Evolutionary conservation across 163 green algal species (phyloP).

Genomic region (Scenedesmus sp.): DNA sequence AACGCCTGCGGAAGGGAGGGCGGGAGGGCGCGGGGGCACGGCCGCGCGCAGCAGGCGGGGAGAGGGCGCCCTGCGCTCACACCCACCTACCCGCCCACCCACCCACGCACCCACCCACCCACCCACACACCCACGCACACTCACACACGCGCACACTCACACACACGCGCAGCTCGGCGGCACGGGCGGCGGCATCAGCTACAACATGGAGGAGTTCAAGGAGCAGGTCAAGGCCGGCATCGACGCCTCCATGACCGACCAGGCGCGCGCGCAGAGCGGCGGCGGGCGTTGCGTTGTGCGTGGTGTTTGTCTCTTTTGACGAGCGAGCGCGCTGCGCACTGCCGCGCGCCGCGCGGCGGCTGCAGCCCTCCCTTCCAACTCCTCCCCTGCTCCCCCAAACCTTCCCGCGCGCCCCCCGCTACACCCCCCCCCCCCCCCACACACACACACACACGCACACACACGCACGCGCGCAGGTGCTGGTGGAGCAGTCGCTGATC

Average conservation of each 20-base stretch:
- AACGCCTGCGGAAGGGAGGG: too few species aligned
- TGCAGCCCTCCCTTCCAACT: too few species aligned
- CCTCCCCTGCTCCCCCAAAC: too few species aligned
- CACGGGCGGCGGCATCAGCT: slow-evolving; percentile 95
- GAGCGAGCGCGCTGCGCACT: not conserved
- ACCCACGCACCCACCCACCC: too few species aligned
- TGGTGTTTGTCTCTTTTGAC: not conserved
- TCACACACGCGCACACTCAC: too few species aligned
- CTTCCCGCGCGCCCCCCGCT: too few species aligned
- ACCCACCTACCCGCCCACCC: too few species aligned
- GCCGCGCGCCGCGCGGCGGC: too few species aligned
- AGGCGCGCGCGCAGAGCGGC: slow-evolving; percentile 55
- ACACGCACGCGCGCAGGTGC: slow-evolving; percentile 82
- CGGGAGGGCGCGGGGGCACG: too few species aligned
- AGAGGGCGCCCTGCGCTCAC: not conserved
- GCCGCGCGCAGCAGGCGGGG: not conserved
- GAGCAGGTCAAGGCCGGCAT: slow-evolving; percentile 84
- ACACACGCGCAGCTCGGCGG: slow-evolving; percentile 80
- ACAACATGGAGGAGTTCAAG: slow-evolving; percentile 97
- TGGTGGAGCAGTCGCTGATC: slow-evolving; percentile 96
- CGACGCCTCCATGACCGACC: slow-evolving; percentile 90
- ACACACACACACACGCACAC: not conserved
- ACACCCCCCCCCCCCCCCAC: too few species aligned
- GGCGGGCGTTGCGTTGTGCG: not conserved
- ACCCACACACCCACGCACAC: too few species aligned